Conservation (phyloP, 2,329 filamentous ascomycete species). For the Aspergillus uvarum region DNA sequence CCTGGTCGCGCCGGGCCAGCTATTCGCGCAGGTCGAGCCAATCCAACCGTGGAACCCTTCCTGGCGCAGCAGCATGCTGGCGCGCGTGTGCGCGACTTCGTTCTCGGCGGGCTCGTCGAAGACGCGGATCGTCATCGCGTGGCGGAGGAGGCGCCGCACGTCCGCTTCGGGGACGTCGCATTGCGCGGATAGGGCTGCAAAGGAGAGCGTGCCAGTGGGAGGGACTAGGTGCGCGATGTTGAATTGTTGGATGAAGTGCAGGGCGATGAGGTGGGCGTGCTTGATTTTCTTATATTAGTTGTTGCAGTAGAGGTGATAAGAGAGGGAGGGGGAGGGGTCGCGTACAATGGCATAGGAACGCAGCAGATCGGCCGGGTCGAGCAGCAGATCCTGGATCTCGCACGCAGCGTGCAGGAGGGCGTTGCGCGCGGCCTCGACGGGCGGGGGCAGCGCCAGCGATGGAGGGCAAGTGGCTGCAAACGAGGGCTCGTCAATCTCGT, state of each 20-base stretch:
- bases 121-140: not conserved
- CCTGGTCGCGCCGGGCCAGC: not conserved
- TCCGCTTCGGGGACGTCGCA: no score
- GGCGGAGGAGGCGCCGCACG: not conserved
- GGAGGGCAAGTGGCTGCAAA: not conserved
- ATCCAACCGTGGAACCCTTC: not conserved
- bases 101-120: not conserved
- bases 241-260: no score
- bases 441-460: not conserved
- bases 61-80: not conserved
- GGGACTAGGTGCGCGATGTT: no score
- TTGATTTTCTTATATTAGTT: not conserved
- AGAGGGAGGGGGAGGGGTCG: not conserved
- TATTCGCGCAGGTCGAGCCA: not conserved
- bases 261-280: no score
- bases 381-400: not conserved
- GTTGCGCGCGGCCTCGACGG: not conserved
- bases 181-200: no score
- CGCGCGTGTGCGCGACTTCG: not conserved
- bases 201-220: no score
- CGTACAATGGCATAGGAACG: not conserved
- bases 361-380: not conserved
- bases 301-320: not conserved
- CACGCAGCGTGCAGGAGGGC: not conserved
- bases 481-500: not conserved